These are phyloP conservation scores for Paramecium tetraurelia DNA, from an alignment of 73 alveolate genomes.

Conservation along the genomic window DNA sequence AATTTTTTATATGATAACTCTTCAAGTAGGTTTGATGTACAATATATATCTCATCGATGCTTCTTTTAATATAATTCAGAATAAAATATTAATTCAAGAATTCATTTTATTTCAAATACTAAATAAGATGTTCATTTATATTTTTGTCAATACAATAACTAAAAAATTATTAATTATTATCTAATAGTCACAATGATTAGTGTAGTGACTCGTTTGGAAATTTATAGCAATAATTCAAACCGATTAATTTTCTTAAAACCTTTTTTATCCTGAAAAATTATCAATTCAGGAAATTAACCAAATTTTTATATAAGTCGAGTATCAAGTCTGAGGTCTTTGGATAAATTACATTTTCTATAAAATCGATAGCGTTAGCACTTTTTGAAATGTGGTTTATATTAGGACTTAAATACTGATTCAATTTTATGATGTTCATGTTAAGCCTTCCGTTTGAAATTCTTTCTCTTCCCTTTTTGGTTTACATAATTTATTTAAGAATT, in stretches of 20 bases:
- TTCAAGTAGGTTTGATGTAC: neutral
- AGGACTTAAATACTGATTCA: neutral
- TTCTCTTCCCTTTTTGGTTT: neutral
- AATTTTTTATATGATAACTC: too few relatives aligned
- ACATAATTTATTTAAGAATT: neutral
- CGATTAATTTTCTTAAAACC: neutral
- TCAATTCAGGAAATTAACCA: neutral
- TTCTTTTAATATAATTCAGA: neutral
- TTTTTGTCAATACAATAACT: too few relatives aligned
- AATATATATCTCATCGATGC: neutral
- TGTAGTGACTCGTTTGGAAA: neutral
- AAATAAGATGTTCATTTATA: neutral
- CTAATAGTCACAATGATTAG: neutral
- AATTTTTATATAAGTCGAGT: too few relatives aligned
- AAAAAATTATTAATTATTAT: neutral
- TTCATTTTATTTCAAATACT: neutral
- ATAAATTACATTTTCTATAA: too few relatives aligned
- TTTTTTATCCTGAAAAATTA: neutral
- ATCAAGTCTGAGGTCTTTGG: neutral
- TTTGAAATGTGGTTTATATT: neutral
- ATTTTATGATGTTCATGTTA: neutral
- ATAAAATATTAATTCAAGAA: neutral
- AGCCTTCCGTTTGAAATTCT: neutral
- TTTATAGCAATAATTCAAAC: neutral
- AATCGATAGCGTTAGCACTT: neutral